A percentile compares a stretch with the other conserved stretches of the same genome.
phyloP scores from a whole-genome alignment of 257 asterid species.

The Gentiana straminea region DNA sequence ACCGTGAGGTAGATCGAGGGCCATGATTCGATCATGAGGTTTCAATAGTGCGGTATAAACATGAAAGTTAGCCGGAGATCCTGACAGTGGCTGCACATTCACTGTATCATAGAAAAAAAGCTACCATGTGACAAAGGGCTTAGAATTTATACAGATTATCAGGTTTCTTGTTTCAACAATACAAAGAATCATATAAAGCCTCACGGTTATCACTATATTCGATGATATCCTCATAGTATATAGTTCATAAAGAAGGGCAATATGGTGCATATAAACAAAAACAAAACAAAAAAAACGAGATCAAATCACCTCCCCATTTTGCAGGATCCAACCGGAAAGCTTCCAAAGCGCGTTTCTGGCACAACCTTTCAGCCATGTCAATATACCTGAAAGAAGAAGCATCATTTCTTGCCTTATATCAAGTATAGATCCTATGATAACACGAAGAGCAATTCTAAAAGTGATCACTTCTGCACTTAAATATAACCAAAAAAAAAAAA shows the following conservation, averaged over 20 bases:
- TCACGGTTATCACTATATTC: too few species aligned
- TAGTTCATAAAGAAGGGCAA: too few species aligned
- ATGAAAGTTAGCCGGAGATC: slow-evolving; percentile 80
- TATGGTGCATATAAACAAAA: too few species aligned
- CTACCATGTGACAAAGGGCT: too few species aligned
- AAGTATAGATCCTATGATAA: too few species aligned
- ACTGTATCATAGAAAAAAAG: slow-evolving; percentile 30
- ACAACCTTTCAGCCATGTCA: slow-evolving; percentile 76
- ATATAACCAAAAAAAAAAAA: too few species aligned
- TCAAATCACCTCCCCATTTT: slow-evolving; percentile 58
- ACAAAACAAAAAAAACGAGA: background rate
- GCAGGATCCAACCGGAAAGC: slow-evolving; percentile 80
- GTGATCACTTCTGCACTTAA: background rate
- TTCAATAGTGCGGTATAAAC: slow-evolving; percentile 82
- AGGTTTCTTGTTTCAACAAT: background rate
- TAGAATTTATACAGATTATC: too few species aligned
- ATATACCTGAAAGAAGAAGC: slow-evolving; percentile 21
- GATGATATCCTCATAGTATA: too few species aligned
- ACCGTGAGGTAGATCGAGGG: slow-evolving; percentile 95
- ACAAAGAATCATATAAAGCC: background rate
- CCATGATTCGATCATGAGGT: slow-evolving; percentile 91
- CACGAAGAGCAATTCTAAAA: background rate
- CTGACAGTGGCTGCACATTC: slow-evolving; percentile 82
- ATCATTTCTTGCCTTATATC: background rate
- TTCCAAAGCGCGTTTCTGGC: slow-evolving; percentile 78